Conservation (phyloP, 2,329 filamentous ascomycete species). For the Aureobasidium melanogenum region DNA sequence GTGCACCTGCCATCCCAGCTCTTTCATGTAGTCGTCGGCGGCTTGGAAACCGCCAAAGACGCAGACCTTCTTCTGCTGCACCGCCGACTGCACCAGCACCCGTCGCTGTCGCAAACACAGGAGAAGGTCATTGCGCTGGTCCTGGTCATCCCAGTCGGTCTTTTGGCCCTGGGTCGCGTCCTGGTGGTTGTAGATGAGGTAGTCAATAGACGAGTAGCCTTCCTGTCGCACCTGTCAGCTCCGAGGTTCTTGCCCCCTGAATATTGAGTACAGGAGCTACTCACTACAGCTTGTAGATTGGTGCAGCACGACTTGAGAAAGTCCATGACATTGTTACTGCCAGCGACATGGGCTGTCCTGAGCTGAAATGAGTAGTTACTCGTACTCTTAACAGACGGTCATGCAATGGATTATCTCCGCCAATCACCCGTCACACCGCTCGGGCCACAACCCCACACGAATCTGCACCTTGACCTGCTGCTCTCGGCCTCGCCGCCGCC, state of each 20-base stretch:
- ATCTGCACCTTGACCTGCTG: not conserved
- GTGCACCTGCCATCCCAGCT: constrained; percentile 6
- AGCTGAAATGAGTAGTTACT: too few relatives aligned
- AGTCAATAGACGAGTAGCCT: constrained; percentile 11
- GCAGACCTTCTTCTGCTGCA: constrained; percentile 10
- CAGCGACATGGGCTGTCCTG: not conserved
- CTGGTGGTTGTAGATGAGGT: constrained; percentile 8
- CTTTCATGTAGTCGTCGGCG: constrained; percentile 5
- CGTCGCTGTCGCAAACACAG: not conserved
- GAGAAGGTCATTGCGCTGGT: not conserved
- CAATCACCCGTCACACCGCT: not conserved
- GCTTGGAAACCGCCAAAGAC: constrained; percentile 8
- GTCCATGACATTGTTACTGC: constrained; percentile 21
- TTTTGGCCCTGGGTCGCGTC: not conserved
- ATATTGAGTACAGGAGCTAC: not conserved
- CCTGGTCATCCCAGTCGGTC: not conserved
- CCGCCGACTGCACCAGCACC: constrained; percentile 3
- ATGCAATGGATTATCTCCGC: constrained; percentile 2
- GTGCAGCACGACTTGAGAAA: constrained; percentile 26
- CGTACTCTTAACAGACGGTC: too few relatives aligned
- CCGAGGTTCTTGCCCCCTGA: not conserved
- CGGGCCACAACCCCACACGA: not conserved
- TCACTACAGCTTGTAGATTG: constrained; percentile 22
- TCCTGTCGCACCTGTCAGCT: not conserved
- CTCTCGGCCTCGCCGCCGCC: not conserved